Conservation (phyloP, 1,284 basidiomycete genomes). For the Volvariella volvacea region DNA sequence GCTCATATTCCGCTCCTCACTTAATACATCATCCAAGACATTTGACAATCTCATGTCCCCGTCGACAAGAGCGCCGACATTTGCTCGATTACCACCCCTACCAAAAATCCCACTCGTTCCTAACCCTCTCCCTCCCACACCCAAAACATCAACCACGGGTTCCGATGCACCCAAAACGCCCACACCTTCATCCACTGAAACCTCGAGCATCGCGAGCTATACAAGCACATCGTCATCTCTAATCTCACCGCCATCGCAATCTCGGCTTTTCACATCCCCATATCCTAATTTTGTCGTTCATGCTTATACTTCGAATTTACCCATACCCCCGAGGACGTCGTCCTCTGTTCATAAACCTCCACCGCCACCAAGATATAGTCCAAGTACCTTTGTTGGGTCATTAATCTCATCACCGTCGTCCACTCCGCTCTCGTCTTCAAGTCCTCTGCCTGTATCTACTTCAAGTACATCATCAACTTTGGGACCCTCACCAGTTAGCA, state of each 20-base stretch:
- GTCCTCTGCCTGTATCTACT: not conserved
- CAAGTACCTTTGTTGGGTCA: conserved; percentile 11
- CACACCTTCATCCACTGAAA: too few species aligned
- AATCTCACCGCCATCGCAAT: too few species aligned
- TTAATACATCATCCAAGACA: conserved; percentile 54
- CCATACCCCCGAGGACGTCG: conserved; percentile 57
- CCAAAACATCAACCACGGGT: not conserved
- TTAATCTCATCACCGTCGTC: not conserved
- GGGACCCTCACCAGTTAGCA: too few species aligned
- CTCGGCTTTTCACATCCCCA: conserved; percentile 13
- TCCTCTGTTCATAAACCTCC: conserved; percentile 45
- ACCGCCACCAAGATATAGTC: conserved; percentile 46
- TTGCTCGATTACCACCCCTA: conserved; percentile 48
- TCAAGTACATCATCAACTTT: not conserved
- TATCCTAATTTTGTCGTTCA: conserved; percentile 54
- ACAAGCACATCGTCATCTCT: too few species aligned
- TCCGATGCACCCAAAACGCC: too few species aligned
- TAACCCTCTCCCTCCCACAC: conserved; percentile 17
- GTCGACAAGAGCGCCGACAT: conserved; percentile 39
- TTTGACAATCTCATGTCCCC: conserved; percentile 56
- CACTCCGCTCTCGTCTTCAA: not conserved
- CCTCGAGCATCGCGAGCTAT: not conserved
- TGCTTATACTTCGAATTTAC: conserved; percentile 45
- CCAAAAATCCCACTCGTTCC: conserved; percentile 42
- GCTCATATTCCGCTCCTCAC: conserved; percentile 57